These are phyloP conservation scores for Diplocarpon rosae DNA, from an alignment of 2,329 filamentous ascomycete genomes.

Conservation along the genomic window DNA sequence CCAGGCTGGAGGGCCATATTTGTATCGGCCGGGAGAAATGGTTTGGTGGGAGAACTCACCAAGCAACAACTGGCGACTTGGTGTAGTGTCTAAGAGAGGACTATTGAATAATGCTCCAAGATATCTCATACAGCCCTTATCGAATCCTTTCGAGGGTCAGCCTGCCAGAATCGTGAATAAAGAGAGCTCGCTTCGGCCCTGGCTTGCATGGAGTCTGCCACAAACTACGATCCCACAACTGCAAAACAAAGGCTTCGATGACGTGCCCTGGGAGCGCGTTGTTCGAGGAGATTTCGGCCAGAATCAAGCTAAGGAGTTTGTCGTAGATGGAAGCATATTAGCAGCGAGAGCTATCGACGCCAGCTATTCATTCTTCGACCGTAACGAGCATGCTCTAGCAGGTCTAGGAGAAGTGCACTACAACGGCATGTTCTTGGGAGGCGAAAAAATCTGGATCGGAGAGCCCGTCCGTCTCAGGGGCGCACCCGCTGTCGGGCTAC, in stretches of 20 bases:
- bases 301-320: conserved; percentile 34
- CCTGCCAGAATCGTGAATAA: conserved; percentile 32
- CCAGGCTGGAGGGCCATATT: conserved; percentile 33
- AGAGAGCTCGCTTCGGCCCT: conserved; percentile 38
- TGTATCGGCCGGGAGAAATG: conserved; percentile 43
- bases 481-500: conserved; percentile 12
- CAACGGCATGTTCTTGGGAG: conserved; percentile 44
- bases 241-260: conserved; percentile 34
- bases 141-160: conserved; percentile 32
- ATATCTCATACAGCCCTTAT: conserved; percentile 39
- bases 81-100: conserved; percentile 38
- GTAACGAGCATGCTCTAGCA: conserved; percentile 30
- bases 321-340: conserved; percentile 46
- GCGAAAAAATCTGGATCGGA: conserved; percentile 49
- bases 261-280: conserved; percentile 39
- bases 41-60: conserved; percentile 40
- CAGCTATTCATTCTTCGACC: conserved; percentile 42
- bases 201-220: conserved; percentile 47
- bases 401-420: conserved; percentile 34
- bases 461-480: conserved; percentile 41
- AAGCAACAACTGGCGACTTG: conserved; percentile 41
- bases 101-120: conserved; percentile 24
- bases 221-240: conserved; percentile 35
- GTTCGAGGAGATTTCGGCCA: conserved; percentile 30
- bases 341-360: conserved; percentile 44